Percentiles rank a stretch among this genome's conserved stretches.
Evolutionary conservation across 2,329 filamentous ascomycete genomes (phyloP).

Genomic region (Coniochaeta ligniaria): DNA sequence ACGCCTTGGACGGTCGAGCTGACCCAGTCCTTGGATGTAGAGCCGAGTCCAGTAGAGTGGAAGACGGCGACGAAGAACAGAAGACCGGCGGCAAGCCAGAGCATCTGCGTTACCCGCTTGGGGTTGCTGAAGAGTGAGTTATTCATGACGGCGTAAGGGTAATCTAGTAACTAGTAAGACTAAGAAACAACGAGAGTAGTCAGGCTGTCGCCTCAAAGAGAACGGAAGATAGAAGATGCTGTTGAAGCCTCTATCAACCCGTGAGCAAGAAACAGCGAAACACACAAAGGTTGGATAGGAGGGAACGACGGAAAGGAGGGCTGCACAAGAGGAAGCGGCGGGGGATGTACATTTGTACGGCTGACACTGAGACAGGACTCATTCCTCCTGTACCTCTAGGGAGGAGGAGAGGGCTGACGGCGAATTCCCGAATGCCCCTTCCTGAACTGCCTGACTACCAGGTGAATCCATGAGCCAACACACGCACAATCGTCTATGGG

Average conservation of each 20-base stretch:
- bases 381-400: neutral
- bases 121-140: slow-evolving; percentile 7
- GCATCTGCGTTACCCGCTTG: slow-evolving; percentile 11
- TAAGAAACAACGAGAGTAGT: neutral
- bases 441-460: neutral
- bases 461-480: neutral
- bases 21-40: slow-evolving; percentile 16
- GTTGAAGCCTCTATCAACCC: neutral
- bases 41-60: slow-evolving; percentile 10
- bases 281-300: neutral
- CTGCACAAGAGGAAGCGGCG: neutral
- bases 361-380: neutral
- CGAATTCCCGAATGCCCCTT: neutral
- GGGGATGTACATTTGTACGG: neutral
- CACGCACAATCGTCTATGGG: too few species aligned
- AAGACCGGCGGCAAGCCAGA: slow-evolving; percentile 14
- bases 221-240: neutral
- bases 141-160: slow-evolving; percentile 2
- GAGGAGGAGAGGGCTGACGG: neutral
- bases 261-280: neutral
- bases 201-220: neutral
- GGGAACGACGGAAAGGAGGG: neutral
- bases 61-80: slow-evolving; percentile 17
- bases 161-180: neutral
- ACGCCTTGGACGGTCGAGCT: slow-evolving; percentile 9